These are phyloP conservation scores for Candida gigantensis DNA, from an alignment of 1,139 yeast genomes.

Conservation along the genomic window DNA sequence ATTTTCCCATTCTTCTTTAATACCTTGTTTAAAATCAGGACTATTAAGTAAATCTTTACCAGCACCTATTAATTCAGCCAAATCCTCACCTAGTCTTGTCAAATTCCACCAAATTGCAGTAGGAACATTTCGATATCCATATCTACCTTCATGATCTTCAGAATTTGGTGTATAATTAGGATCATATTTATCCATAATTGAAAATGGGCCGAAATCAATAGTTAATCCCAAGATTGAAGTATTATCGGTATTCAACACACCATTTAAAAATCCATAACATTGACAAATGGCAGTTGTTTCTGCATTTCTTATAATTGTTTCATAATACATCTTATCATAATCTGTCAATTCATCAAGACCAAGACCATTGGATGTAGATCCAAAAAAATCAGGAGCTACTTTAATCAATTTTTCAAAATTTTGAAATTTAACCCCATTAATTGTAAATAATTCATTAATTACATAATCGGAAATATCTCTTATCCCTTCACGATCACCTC, in stretches of 20 bases:
- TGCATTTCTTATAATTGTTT: constrained; percentile 73
- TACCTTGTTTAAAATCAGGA: constrained; percentile 30
- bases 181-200: constrained; percentile 82
- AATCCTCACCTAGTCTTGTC: constrained; percentile 78
- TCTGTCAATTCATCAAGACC: constrained; percentile 53
- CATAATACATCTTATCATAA: constrained; percentile 72
- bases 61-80: constrained; percentile 80
- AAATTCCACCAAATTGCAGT: constrained; percentile 93
- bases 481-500: constrained; percentile 68
- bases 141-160: constrained; percentile 73
- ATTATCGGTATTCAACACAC: constrained; percentile 93
- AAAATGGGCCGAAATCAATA: constrained; percentile 94
- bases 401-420: constrained; percentile 24
- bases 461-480: constrained; percentile 70
- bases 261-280: constrained; percentile 87
- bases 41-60: constrained; percentile 53
- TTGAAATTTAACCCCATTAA: constrained; percentile 36
- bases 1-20: constrained; percentile 52
- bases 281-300: constrained; percentile 83
- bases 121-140: constrained; percentile 81
- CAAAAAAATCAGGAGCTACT: constrained; percentile 23
- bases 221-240: constrained; percentile 85
- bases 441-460: constrained; percentile 61
- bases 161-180: constrained; percentile 87
- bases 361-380: no score